These are phyloP conservation scores for Huntiella savannae DNA, from an alignment of 2,329 filamentous ascomycete species.

Conservation along the genomic window DNA sequence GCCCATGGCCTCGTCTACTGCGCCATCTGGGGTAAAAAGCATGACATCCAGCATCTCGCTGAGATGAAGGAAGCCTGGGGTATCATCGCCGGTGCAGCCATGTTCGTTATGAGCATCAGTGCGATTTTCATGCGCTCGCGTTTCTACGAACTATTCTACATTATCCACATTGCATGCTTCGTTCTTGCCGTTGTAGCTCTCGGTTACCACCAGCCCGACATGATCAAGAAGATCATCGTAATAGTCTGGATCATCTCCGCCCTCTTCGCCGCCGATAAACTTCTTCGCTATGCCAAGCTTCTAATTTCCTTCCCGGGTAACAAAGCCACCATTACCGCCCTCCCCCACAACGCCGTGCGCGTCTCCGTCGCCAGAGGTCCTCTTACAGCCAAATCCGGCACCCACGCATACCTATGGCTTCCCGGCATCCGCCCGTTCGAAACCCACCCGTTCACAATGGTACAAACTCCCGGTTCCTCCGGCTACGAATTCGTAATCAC, in stretches of 20 bases:
- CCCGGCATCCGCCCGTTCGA: slow-evolving; percentile 36
- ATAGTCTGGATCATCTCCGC: slow-evolving; percentile 24
- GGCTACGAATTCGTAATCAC: slow-evolving; percentile 34
- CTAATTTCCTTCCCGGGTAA: slow-evolving; percentile 29
- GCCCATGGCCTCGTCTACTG: slow-evolving; percentile 28
- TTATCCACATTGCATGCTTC: slow-evolving; percentile 31
- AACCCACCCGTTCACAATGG: slow-evolving; percentile 46
- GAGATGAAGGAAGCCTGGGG: slow-evolving; percentile 25
- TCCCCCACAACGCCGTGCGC: slow-evolving; percentile 34
- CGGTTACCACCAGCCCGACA: slow-evolving; percentile 31
- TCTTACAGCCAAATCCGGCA: slow-evolving; percentile 28
- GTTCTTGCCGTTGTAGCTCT: slow-evolving; percentile 27
- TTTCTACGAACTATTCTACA: slow-evolving; percentile 38
- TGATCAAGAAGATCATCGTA: slow-evolving; percentile 23
- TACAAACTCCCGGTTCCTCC: slow-evolving; percentile 17
- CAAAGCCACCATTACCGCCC: slow-evolving; percentile 30
- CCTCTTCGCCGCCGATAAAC: slow-evolving; percentile 32
- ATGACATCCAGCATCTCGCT: slow-evolving; percentile 18
- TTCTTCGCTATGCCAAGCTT: slow-evolving; percentile 27
- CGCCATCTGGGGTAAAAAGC: slow-evolving; percentile 20
- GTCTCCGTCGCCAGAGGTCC: slow-evolving; percentile 33
- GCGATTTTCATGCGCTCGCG: slow-evolving; percentile 26
- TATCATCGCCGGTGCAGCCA: slow-evolving; percentile 26
- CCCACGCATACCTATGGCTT: slow-evolving; percentile 47
- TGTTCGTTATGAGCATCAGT: slow-evolving; percentile 24